Conservation (phyloP, 2,329 filamentous ascomycete species). For the Aaosphaeria arxii region DNA sequence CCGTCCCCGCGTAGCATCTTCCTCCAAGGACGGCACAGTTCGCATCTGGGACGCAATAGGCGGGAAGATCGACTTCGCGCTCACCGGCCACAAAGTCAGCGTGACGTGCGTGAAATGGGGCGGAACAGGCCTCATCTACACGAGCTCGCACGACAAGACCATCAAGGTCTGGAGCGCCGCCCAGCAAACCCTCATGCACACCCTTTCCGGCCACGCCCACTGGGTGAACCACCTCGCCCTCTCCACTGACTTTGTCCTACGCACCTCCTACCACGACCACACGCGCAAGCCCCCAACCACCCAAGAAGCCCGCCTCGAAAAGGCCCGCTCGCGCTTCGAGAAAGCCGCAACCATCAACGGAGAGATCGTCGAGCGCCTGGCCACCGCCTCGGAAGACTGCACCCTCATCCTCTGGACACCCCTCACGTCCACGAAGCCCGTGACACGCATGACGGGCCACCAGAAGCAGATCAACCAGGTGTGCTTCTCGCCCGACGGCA, state of each 20-base stretch:
- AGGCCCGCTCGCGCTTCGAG: slow-evolving; percentile 79
- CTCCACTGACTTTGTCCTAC: slow-evolving; percentile 85
- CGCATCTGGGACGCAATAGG: slow-evolving; percentile 82
- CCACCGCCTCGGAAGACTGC: slow-evolving; percentile 92
- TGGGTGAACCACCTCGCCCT: slow-evolving; percentile 95
- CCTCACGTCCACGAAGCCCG: slow-evolving; percentile 69
- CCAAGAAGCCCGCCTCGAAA: slow-evolving; percentile 67
- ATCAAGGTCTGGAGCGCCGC: slow-evolving; percentile 85
- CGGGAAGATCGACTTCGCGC: slow-evolving; percentile 73
- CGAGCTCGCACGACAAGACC: slow-evolving; percentile 79
- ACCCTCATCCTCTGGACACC: slow-evolving; percentile 97
- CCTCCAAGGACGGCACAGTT: slow-evolving; percentile 85
- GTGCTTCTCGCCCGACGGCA: slow-evolving; percentile 86
- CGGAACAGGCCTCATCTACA: slow-evolving; percentile 62
- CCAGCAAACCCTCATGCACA: slow-evolving; percentile 76
- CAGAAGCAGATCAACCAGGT: slow-evolving; percentile 98
- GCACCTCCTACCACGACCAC: slow-evolving; percentile 86
- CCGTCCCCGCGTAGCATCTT: slow-evolving; percentile 77
- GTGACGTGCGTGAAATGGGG: slow-evolving; percentile 95
- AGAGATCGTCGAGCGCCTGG: slow-evolving; percentile 75
- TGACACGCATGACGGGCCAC: slow-evolving; percentile 87
- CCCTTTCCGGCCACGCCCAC: slow-evolving; percentile 78
- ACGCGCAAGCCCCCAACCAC: slow-evolving; percentile 64
- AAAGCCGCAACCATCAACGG: slow-evolving; percentile 77
- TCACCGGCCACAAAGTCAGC: slow-evolving; percentile 84